A percentile compares a stretch with the other conserved stretches of the same genome.
Evolutionary conservation across 805 yeast species (phyloP).

Genomic region (Teunomyces pallodes): DNA sequence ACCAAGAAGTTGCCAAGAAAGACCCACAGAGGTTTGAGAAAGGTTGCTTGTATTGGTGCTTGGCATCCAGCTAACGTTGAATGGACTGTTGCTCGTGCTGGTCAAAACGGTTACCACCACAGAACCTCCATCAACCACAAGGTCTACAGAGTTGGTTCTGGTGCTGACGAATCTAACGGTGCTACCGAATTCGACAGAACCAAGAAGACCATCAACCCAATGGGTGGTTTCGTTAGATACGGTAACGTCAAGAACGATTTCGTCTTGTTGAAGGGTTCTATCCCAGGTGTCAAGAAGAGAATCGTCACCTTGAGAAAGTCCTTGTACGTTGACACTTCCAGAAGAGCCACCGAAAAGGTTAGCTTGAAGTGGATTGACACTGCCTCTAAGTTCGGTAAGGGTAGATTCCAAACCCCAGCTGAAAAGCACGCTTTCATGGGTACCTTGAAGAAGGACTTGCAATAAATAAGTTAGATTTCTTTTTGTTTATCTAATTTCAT

Average conservation of each 20-base stretch:
- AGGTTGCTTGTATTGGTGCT: conserved; percentile 99
- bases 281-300: conserved; percentile 99
- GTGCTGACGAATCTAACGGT: conserved; percentile 90
- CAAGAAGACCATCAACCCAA: conserved; percentile 98
- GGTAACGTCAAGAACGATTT: conserved; percentile 98
- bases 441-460: conserved; percentile 97
- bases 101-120: conserved; percentile 99
- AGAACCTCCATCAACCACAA: conserved; percentile 99
- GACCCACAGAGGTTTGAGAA: conserved; percentile 99
- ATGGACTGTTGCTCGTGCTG: conserved; percentile 99
- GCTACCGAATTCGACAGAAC: conserved; percentile 99
- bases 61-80: conserved; percentile 99
- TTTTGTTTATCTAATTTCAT: neutral
- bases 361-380: conserved; percentile 99
- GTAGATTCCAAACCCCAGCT: conserved; percentile 99
- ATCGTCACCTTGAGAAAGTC: conserved; percentile 98
- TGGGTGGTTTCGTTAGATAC: conserved; percentile 99
- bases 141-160: conserved; percentile 98
- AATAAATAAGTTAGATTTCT: conserved; percentile 28
- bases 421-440: conserved; percentile 99
- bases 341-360: conserved; percentile 96
- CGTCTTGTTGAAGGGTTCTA: conserved; percentile 96
- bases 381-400: conserved; percentile 99
- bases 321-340: conserved; percentile 94
- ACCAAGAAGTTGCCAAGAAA: conserved; percentile 99